Evolutionary conservation across 2,329 filamentous ascomycete genomes (phyloP), one percentile per base, ranked within the genome.

Genomic region (Botrytis fragariae): DNA sequence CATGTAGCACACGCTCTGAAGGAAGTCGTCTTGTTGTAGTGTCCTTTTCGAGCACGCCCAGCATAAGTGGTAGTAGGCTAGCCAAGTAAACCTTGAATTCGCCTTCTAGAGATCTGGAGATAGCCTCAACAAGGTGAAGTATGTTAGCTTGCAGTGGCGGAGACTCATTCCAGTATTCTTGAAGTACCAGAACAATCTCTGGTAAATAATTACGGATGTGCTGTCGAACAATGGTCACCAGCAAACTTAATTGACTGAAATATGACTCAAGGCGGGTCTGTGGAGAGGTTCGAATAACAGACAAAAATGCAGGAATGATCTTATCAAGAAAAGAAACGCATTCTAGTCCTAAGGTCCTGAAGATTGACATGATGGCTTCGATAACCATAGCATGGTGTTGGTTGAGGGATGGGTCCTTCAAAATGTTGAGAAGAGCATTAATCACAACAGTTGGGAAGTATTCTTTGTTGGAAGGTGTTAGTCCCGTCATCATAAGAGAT

Each of bases 361-460:
- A 99, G 74, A 99, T 99, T 78, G 94, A 97, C 91, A 99, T 98
- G 78, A 99, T 97, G 8, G 96, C 96, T 81, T 98, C 96, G 69
- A 99, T 96, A 22, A 98, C 95, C 18, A 92, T 90, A 6, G 94
- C 95, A 79, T 99, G 97, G 79, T 97, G 95, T 79, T 97, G 93
- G 20, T 92, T 89, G 7, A 99, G 86, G 0, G 96, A 98, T 39
- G 91, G 90, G 78, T 99, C 96, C 79, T 95, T 97, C 51, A 99
- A 84, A 77, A 99, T 95, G 73, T 94, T 92, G 79, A 99, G 90
- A 18, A 99, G 87, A 2, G 96, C 97, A 79, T 97, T 97, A 81
- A 99, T 98, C 64, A 98, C 96, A 29, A 99, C 94, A 0, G 96
- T 99, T 0, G 96, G 96, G 80, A 97, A 99, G 82, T 99, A 99